Base-by-base conservation (phyloP, 352 stramenopile species). In the Phytophthora podocarpi region DNA sequence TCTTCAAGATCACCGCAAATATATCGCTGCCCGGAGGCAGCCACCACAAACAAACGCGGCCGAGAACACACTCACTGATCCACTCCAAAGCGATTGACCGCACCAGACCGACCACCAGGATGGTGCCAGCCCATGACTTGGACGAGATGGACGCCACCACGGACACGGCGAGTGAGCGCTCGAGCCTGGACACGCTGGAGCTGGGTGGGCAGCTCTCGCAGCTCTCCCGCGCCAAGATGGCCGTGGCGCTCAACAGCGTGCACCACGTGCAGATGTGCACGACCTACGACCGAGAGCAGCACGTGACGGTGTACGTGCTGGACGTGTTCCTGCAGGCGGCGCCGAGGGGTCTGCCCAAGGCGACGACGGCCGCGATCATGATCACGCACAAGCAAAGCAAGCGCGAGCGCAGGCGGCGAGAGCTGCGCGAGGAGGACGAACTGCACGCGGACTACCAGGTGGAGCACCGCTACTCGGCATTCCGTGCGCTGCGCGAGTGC, bases 161-260 rank as follows among this genome's bases (percentile, higher is more conserved):
- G 11, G 52, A 68, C 46, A 65, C 46, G 31, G 47, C 26, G 27
- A 69, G 52, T n/a, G 58, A 73, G 34, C 43, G 39, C 39, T 69
- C 52, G 23, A 64, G 58, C 32, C 41, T 73, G 37, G 63, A 72
- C 39, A 41, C 50, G 16, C 15, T 49, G 37, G 59, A 69, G 26
- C 55, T 67, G 26, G 47, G 41, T 15, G 10, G n/a, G n/a, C 59
- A 39, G 1, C 55, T 74, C 15, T 67, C 66, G 23, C 66, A 67
- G 24, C 43, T 74, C n/a, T 67, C 60, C 9, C 66, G 66, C 13
- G 66, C 59, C 32, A 74, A 74, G 40, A 23, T 64, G 41, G 74
- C 78, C 20, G 59, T 89, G 41, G 51, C 72, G 43, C 70, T 90
- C 41, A 89, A 91, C 60, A 78, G 76, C 56, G 75, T 91, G 30